A percentile compares a stretch with the other conserved stretches of the same genome.
Evolutionary conservation across 345 rosid species (phyloP).

Genomic region (Leavenworthia alabamica): DNA sequence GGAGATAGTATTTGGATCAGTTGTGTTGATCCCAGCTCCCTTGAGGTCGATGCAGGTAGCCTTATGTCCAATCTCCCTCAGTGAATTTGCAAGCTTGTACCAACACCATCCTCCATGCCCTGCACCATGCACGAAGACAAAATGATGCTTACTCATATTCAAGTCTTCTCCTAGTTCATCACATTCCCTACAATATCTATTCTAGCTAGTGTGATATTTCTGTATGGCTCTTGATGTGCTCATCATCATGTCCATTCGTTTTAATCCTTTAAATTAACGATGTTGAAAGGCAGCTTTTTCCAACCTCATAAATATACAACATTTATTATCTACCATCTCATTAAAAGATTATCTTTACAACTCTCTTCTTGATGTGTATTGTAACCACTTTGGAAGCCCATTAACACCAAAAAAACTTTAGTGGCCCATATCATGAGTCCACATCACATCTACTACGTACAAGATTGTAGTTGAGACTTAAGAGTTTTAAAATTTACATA

Average conservation of each 20-base stretch:
- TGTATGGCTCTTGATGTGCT: constrained; percentile 14
- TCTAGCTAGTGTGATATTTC: constrained; percentile 1
- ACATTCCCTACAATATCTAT: not conserved
- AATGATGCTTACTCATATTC: constrained; percentile 26
- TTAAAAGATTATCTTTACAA: not conserved
- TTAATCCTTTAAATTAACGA: not conserved
- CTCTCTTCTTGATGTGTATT: not conserved
- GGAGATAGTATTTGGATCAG: constrained; percentile 36
- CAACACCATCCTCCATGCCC: constrained; percentile 53
- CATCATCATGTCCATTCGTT: not conserved
- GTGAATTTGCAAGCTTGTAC: constrained; percentile 38
- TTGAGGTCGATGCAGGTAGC: constrained; percentile 44
- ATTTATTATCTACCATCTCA: not conserved
- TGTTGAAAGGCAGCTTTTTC: not conserved
- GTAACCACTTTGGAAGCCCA: constrained; percentile 9
- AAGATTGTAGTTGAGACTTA: not conserved
- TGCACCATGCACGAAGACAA: constrained; percentile 42
- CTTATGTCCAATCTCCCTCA: constrained; percentile 35
- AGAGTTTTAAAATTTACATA: not conserved
- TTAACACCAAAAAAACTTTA: no score
- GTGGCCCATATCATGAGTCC: no score
- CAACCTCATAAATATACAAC: not conserved
- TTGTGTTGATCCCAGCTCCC: constrained; percentile 34
- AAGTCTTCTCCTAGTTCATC: not conserved
- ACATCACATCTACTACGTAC: no score